phyloP scores from a whole-genome alignment of 2,329 filamentous ascomycete species.

The Dactylellina leptospora region DNA sequence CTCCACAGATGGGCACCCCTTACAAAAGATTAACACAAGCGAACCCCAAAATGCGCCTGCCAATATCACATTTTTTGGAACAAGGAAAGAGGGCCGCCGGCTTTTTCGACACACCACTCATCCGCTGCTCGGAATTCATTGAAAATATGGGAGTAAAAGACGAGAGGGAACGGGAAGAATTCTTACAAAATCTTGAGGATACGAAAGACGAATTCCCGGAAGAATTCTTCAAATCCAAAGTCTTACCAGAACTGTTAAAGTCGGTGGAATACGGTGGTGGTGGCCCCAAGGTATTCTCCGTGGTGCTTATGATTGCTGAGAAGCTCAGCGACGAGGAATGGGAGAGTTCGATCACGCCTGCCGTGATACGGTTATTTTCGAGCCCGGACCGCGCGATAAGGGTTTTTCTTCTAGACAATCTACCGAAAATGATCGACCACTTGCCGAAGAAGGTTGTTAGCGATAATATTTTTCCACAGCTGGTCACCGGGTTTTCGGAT shows the following conservation, averaged over 20 bases:
- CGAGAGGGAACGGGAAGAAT: conserved; percentile 81
- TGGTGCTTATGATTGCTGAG: conserved; percentile 88
- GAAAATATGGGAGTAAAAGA: conserved; percentile 91
- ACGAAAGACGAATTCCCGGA: conserved; percentile 94
- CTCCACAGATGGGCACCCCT: conserved; percentile 84
- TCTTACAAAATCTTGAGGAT: conserved; percentile 83
- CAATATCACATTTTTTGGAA: conserved; percentile 84
- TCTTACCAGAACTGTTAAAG: conserved; percentile 93
- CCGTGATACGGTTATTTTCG: conserved; percentile 84
- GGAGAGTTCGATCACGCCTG: conserved; percentile 81
- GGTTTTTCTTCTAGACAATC: conserved; percentile 86
- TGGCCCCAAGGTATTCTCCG: conserved; percentile 85
- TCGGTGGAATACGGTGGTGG: conserved; percentile 98
- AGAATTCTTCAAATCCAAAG: conserved; percentile 97
- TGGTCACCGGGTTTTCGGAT: conserved; percentile 96
- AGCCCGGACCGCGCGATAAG: conserved; percentile 92
- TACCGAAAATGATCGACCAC: conserved; percentile 90
- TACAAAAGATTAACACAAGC: conserved; percentile 89
- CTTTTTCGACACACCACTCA: conserved; percentile 92
- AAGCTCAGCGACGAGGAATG: conserved; percentile 93
- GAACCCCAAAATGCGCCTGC: conserved; percentile 88
- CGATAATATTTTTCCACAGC: conserved; percentile 94
- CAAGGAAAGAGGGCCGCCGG: conserved; percentile 82
- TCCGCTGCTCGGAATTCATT: conserved; percentile 89
- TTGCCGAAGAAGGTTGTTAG: conserved; percentile 88